These are phyloP conservation scores for Exserohilum rostratum DNA, from an alignment of 2,329 filamentous ascomycete genomes.

Conservation along the genomic window DNA sequence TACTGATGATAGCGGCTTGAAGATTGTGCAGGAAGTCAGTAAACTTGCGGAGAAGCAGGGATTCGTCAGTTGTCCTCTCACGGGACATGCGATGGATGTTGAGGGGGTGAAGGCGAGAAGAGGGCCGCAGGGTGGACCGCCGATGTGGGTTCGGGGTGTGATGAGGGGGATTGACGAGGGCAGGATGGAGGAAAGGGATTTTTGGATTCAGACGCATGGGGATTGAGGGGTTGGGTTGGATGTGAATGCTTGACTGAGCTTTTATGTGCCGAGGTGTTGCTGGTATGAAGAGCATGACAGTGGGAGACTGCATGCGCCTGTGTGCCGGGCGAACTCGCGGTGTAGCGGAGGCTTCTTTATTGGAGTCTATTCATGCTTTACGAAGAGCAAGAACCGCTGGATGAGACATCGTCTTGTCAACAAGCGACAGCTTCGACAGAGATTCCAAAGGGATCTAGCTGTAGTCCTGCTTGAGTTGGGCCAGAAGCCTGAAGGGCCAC, in stretches of 20 bases:
- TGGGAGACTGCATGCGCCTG: too few relatives aligned
- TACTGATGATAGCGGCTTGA: background rate
- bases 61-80: slow-evolving; percentile 30
- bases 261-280: background rate
- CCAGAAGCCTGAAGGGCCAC: background rate
- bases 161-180: slow-evolving; percentile 37
- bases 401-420: too few relatives aligned
- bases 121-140: slow-evolving; percentile 18
- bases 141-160: slow-evolving; percentile 33
- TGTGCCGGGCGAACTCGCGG: too few relatives aligned
- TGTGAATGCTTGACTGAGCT: background rate
- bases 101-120: slow-evolving; percentile 2
- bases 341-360: too few relatives aligned
- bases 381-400: too few relatives aligned
- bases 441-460: too few relatives aligned
- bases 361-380: too few relatives aligned
- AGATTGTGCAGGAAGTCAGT: slow-evolving; percentile 31
- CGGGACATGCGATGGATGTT: slow-evolving; percentile 2
- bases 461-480: background rate
- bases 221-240: slow-evolving; percentile 7
- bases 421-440: too few relatives aligned
- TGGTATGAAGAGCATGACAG: background rate
- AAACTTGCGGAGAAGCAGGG: slow-evolving; percentile 27
- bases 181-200: slow-evolving; percentile 34
- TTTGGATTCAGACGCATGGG: slow-evolving; percentile 34